These are phyloP conservation scores for Myxozyma udenii DNA, from an alignment of 805 yeast species.

Conservation along the genomic window DNA sequence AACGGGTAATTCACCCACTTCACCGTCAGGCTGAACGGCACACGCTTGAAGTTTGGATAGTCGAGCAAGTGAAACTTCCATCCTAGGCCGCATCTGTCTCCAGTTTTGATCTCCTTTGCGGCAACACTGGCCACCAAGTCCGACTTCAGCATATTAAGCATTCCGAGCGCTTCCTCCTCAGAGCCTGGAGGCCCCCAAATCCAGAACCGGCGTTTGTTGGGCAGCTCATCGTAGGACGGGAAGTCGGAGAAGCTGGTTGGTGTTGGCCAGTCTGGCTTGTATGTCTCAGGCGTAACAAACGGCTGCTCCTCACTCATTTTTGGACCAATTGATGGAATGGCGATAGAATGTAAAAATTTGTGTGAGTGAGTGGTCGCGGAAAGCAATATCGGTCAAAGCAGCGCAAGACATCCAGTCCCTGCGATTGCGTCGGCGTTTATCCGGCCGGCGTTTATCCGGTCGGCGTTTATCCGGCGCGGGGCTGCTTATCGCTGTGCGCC, in stretches of 20 bases:
- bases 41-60: constrained; percentile 26
- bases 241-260: constrained; percentile 25
- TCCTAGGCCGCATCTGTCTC: constrained; percentile 31
- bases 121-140: constrained; percentile 31
- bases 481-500: too few relatives aligned
- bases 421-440: too few relatives aligned
- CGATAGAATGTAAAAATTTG: too few relatives aligned
- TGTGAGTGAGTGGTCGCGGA: too few relatives aligned
- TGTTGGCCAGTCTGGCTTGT: constrained; percentile 5
- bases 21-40: constrained; percentile 17
- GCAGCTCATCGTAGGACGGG: constrained; percentile 32
- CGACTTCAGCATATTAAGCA: constrained; percentile 32
- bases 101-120: constrained; percentile 30
- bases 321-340: neutral
- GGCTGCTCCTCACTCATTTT: neutral
- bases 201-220: constrained; percentile 34
- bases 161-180: constrained; percentile 34
- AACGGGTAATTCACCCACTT: constrained; percentile 13
- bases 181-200: constrained; percentile 36
- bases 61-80: constrained; percentile 31
- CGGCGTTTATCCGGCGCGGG: too few relatives aligned
- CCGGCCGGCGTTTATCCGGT: too few relatives aligned
- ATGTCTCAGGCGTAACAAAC: constrained; percentile 8
- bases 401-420: too few relatives aligned
- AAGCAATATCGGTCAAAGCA: too few relatives aligned